phyloP scores from a whole-genome alignment of 2,329 filamentous ascomycete species.

The Trichoderma oligosporum region DNA sequence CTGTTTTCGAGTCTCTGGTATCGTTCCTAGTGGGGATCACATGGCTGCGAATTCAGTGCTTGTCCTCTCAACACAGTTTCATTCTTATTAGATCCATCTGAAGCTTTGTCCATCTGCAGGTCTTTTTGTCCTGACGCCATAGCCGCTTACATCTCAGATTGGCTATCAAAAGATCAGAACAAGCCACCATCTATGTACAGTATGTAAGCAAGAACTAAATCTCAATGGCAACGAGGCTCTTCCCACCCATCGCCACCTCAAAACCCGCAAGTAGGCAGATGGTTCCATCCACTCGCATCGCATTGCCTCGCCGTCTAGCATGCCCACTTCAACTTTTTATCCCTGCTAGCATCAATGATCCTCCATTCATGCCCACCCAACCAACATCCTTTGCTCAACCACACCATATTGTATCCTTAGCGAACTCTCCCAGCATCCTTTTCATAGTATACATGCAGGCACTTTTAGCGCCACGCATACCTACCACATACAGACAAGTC shows the following conservation, averaged over 20 bases:
- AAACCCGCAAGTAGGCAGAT: background rate
- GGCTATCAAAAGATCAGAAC: too few relatives aligned
- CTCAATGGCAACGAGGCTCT: background rate
- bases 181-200: too few relatives aligned
- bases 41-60: too few relatives aligned
- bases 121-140: too few relatives aligned
- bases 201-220: background rate
- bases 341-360: slow-evolving; percentile 4
- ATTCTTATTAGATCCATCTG: too few relatives aligned
- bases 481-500: background rate
- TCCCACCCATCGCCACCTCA: background rate
- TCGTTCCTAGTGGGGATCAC: background rate
- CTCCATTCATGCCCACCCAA: background rate
- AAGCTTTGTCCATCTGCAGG: too few relatives aligned
- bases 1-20: background rate
- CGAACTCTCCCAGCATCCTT: background rate
- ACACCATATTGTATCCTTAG: background rate
- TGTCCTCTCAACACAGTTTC: too few relatives aligned
- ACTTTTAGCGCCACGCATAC: background rate
- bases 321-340: background rate
- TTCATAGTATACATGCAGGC: slow-evolving; percentile 8
- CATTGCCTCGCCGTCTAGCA: too few relatives aligned
- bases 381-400: slow-evolving; percentile 6
- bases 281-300: background rate
- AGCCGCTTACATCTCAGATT: too few relatives aligned